phyloP scores from a whole-genome alignment of 1,284 basidiomycete genomes.

The Erythrobasidium hasegawianum region DNA sequence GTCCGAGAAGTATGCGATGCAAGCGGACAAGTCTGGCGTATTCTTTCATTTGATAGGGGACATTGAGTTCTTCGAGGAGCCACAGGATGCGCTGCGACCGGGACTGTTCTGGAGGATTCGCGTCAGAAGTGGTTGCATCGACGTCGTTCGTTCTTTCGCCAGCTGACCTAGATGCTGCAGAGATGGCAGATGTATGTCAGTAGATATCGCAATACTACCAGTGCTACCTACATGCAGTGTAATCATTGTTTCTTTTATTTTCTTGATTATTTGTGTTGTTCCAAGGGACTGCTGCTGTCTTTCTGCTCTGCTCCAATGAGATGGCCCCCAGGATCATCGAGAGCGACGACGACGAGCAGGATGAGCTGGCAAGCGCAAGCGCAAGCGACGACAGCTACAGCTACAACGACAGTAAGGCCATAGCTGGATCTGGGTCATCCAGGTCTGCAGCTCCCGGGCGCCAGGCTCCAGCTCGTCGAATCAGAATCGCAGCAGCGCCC shows the following conservation, averaged over 20 bases:
- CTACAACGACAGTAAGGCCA: conserved; percentile 2
- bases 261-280: too few species aligned
- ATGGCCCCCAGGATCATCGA: conserved; percentile 31
- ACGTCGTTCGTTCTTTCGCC: too few species aligned
- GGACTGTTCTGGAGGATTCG: conserved; percentile 35
- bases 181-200: too few species aligned
- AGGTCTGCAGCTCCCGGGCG: background rate
- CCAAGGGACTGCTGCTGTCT: too few species aligned
- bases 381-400: conserved; percentile 3
- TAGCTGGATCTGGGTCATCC: too few species aligned
- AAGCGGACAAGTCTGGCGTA: conserved; percentile 36
- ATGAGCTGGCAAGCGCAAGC: conserved; percentile 21
- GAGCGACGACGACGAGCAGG: conserved; percentile 24
- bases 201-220: too few species aligned
- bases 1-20: background rate
- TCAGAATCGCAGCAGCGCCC: background rate
- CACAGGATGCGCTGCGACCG: conserved; percentile 43
- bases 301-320: background rate
- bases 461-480: conserved; percentile 3
- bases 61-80: conserved; percentile 41
- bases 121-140: too few species aligned
- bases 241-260: too few species aligned
- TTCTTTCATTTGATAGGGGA: conserved; percentile 39
- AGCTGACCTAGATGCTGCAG: too few species aligned
- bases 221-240: too few species aligned